phyloP scores from a whole-genome alignment of 805 yeast species.

The Wickerhamomyces strasburgensis region DNA sequence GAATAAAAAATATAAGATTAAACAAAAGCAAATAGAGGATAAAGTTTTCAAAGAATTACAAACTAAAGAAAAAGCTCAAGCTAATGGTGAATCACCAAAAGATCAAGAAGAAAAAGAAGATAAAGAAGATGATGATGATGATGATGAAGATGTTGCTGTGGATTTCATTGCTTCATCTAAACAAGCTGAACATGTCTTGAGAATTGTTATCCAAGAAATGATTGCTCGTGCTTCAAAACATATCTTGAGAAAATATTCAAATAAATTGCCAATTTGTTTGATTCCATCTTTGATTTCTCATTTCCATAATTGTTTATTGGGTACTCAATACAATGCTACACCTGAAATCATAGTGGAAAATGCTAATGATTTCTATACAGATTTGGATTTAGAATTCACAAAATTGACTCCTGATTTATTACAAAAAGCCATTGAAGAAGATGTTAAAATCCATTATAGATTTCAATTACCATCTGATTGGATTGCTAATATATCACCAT shows the following conservation, averaged over 20 bases:
- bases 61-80: conserved; percentile 22
- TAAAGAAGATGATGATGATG: conserved; percentile 18
- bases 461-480: conserved; percentile 47
- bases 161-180: conserved; percentile 10
- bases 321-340: conserved; percentile 37
- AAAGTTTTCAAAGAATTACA: conserved; percentile 15
- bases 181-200: conserved; percentile 13
- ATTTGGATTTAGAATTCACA: conserved; percentile 36
- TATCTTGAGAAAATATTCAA: conserved; percentile 47
- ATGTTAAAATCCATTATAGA: conserved; percentile 63
- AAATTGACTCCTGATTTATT: conserved; percentile 44
- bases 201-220: conserved; percentile 46
- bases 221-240: conserved; percentile 79
- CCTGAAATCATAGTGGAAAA: conserved; percentile 42
- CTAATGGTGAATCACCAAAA: conserved; percentile 22
- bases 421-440: conserved; percentile 38
- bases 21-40: conserved; percentile 12
- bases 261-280: conserved; percentile 45
- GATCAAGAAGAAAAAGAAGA: conserved; percentile 13
- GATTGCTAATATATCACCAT: conserved; percentile 36
- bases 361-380: conserved; percentile 38
- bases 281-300: conserved; percentile 61
- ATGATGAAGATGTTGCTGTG: conserved; percentile 18
- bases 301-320: conserved; percentile 67
- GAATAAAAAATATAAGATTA: conserved; percentile 15